Evolutionary conservation across 352 stramenopile species (phyloP).

Genomic region (Phytophthora litchii): DNA sequence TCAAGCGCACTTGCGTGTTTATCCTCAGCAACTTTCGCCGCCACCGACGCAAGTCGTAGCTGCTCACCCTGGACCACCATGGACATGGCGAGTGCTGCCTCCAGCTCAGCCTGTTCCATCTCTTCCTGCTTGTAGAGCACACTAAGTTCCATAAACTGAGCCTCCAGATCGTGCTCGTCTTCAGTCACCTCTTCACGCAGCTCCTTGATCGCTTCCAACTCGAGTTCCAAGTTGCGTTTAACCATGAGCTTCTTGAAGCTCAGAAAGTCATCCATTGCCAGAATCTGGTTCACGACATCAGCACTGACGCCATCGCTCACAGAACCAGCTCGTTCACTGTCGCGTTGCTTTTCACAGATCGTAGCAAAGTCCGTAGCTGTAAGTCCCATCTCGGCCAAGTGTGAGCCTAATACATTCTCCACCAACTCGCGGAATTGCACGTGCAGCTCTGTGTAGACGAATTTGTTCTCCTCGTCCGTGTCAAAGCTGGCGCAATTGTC

Average conservation of each 20-base stretch:
- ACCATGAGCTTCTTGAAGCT: constrained; percentile 94
- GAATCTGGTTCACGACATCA: constrained; percentile 86
- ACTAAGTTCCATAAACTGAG: constrained; percentile 86
- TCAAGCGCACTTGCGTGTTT: constrained; percentile 53
- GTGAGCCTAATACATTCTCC: constrained; percentile 76
- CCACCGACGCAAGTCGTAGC: constrained; percentile 55
- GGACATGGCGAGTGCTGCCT: constrained; percentile 79
- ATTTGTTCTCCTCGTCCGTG: constrained; percentile 91
- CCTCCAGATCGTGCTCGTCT: constrained; percentile 51
- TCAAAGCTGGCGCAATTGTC: constrained; percentile 90
- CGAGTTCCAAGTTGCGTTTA: constrained; percentile 91
- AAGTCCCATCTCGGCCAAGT: constrained; percentile 87
- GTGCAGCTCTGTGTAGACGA: constrained; percentile 88
- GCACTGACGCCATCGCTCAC: constrained; percentile 51
- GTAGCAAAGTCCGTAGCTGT: constrained; percentile 82
- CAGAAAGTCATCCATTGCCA: constrained; percentile 91
- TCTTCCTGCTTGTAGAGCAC: constrained; percentile 88
- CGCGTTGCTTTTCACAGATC: constrained; percentile 73
- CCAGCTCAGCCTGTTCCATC: constrained; percentile 84
- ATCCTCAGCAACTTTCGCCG: constrained; percentile 67
- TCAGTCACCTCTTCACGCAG: constrained; percentile 62
- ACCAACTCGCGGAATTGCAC: constrained; percentile 82
- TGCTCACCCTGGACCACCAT: constrained; percentile 78
- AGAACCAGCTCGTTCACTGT: constrained; percentile 38
- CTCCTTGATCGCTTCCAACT: constrained; percentile 88